These are phyloP conservation scores for Leishmania martiniquensis DNA, from an alignment of 208 protist genomes.

Conservation along the genomic window DNA sequence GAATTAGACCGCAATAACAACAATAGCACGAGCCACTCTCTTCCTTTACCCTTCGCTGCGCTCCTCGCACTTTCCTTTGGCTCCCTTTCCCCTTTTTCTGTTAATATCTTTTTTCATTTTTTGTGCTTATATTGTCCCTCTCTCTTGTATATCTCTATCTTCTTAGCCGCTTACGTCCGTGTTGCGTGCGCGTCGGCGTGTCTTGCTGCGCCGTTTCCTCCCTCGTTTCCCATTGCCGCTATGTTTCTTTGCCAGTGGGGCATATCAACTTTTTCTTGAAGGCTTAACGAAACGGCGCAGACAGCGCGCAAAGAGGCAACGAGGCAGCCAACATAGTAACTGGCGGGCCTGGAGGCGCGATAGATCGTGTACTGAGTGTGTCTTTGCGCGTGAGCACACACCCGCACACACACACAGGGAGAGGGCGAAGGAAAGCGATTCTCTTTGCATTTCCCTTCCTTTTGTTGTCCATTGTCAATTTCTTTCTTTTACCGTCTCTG, in stretches of 20 bases:
- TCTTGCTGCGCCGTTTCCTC: neutral
- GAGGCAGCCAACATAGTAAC: neutral
- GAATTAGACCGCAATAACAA: neutral
- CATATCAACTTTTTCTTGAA: neutral
- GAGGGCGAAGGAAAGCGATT: neutral
- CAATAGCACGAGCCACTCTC: neutral
- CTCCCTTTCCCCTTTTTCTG: neutral
- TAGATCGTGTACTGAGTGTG: too few relatives aligned
- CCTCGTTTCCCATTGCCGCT: neutral
- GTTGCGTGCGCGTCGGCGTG: neutral
- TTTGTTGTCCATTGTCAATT: neutral
- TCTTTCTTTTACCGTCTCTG: neutral
- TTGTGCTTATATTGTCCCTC: neutral
- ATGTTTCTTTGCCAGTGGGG: neutral
- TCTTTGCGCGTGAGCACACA: too few relatives aligned
- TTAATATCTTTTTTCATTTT: neutral
- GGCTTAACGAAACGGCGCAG: neutral
- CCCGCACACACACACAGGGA: neutral
- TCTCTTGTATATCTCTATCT: neutral
- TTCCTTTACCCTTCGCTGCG: too few relatives aligned
- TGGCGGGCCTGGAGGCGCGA: too few relatives aligned
- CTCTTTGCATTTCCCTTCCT: slow-evolving; percentile 6
- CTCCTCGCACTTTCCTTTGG: neutral
- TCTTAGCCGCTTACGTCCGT: neutral
- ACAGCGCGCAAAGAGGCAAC: neutral